Evolutionary conservation across 2,329 filamentous ascomycete species (phyloP).

Genomic region (Colletotrichum lupini): DNA sequence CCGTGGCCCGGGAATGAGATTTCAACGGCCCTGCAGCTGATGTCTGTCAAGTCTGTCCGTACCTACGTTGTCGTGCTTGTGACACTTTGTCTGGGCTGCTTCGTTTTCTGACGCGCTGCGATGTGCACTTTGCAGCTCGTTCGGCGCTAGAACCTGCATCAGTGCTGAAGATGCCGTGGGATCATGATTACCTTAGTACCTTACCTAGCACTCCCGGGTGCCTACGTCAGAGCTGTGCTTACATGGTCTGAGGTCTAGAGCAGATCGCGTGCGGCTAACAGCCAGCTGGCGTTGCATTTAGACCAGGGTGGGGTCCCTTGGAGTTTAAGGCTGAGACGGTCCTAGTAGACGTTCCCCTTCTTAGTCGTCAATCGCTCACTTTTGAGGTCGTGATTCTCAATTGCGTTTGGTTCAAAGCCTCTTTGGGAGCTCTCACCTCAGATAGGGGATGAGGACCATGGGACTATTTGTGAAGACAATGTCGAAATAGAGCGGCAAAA

Average conservation of each 20-base stretch:
- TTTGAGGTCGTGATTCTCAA: neutral
- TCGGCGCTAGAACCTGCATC: slow-evolving; percentile 7
- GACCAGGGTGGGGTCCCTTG: neutral
- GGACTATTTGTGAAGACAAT: neutral
- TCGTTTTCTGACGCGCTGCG: neutral
- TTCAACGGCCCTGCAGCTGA: slow-evolving; percentile 6
- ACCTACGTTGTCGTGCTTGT: neutral
- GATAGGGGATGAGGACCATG: neutral
- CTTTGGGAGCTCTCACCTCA: neutral
- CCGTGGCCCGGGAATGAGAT: neutral
- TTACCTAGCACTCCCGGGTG: no score
- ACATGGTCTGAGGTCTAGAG: neutral
- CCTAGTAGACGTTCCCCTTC: neutral
- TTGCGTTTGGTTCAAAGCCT: neutral
- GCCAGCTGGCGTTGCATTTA: neutral
- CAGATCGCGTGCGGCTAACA: neutral
- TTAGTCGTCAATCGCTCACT: neutral
- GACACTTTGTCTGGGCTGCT: neutral
- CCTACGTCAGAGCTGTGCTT: slow-evolving; percentile 4
- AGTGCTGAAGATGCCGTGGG: slow-evolving; percentile 2
- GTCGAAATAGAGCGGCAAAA: no score
- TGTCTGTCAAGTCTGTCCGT: neutral
- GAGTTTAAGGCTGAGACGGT: neutral
- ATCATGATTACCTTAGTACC: neutral
- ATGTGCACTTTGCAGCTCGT: slow-evolving; percentile 3